Evolutionary conservation across 345 rosid genomes (phyloP).

Genomic region (Erodium maritimum): DNA sequence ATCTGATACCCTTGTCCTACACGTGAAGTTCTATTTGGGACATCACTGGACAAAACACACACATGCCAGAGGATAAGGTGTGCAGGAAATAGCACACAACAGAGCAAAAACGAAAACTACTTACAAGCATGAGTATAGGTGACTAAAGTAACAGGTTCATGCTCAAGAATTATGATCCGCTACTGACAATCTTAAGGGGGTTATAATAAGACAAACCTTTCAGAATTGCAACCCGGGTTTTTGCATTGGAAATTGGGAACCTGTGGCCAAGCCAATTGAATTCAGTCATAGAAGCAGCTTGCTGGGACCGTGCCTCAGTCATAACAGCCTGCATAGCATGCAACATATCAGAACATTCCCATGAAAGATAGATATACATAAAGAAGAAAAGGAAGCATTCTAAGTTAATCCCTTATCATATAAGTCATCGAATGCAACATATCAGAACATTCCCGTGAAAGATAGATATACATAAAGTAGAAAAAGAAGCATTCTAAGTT

Average conservation of each 20-base stretch:
- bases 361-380: background rate
- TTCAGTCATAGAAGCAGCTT: slow-evolving; percentile 94
- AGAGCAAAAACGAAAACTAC: background rate
- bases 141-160: background rate
- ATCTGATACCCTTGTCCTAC: background rate
- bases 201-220: slow-evolving; percentile 41
- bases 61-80: background rate
- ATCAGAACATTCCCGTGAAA: background rate
- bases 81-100: background rate
- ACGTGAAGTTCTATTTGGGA: background rate
- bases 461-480: background rate
- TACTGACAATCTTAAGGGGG: background rate
- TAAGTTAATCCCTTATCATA: background rate
- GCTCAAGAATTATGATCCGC: background rate
- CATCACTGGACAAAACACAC: background rate
- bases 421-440: slow-evolving; percentile 3
- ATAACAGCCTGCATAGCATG: slow-evolving; percentile 58
- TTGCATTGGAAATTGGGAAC: slow-evolving; percentile 86
- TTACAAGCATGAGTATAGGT: background rate
- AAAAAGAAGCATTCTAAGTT: slow-evolving; percentile 8
- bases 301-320: slow-evolving; percentile 98
- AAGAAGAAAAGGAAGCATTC: slow-evolving; percentile 3
- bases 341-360: background rate
- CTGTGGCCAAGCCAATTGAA: slow-evolving; percentile 91
- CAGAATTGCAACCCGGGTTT: slow-evolving; percentile 81